phyloP scores from a whole-genome alignment of 2,329 filamentous ascomycete genomes.

The Fusarium domesticum region DNA sequence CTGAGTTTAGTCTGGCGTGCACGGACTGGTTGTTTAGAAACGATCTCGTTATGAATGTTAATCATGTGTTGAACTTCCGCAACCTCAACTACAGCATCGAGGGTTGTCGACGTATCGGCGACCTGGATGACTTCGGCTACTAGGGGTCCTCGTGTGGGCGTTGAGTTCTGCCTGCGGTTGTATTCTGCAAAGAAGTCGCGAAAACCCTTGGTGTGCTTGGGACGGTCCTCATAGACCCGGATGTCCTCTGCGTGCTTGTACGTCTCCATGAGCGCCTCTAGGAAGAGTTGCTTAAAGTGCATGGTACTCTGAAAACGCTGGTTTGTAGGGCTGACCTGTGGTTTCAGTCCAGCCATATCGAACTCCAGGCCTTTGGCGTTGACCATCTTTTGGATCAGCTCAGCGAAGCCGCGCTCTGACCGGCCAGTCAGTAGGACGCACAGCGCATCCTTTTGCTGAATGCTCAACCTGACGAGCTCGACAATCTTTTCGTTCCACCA shows the following conservation, averaged over 20 bases:
- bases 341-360: slow-evolving; percentile 86
- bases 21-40: slow-evolving; percentile 34
- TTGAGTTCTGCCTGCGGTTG: slow-evolving; percentile 57
- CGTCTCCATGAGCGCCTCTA: slow-evolving; percentile 78
- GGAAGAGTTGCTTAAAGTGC: slow-evolving; percentile 85
- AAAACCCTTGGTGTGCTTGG: slow-evolving; percentile 73
- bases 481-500: slow-evolving; percentile 96
- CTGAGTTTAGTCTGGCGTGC: slow-evolving; percentile 49
- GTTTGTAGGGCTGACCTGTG: slow-evolving; percentile 73
- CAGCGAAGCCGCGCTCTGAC: slow-evolving; percentile 70
- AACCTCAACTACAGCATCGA: slow-evolving; percentile 77
- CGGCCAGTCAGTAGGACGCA: slow-evolving; percentile 86
- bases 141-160: slow-evolving; percentile 61
- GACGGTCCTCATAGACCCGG: slow-evolving; percentile 66
- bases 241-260: slow-evolving; percentile 83
- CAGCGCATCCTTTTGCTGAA: slow-evolving; percentile 79
- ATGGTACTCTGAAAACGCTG: slow-evolving; percentile 81
- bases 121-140: slow-evolving; percentile 82
- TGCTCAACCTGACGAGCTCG: slow-evolving; percentile 75
- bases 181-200: slow-evolving; percentile 78
- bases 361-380: slow-evolving; percentile 77
- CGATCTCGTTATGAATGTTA: slow-evolving; percentile 73
- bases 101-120: slow-evolving; percentile 66
- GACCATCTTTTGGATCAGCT: slow-evolving; percentile 78
- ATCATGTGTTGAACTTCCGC: slow-evolving; percentile 86